Evolutionary conservation across 2,329 filamentous ascomycete genomes (phyloP).

Genomic region (Penicillium capsulatum): DNA sequence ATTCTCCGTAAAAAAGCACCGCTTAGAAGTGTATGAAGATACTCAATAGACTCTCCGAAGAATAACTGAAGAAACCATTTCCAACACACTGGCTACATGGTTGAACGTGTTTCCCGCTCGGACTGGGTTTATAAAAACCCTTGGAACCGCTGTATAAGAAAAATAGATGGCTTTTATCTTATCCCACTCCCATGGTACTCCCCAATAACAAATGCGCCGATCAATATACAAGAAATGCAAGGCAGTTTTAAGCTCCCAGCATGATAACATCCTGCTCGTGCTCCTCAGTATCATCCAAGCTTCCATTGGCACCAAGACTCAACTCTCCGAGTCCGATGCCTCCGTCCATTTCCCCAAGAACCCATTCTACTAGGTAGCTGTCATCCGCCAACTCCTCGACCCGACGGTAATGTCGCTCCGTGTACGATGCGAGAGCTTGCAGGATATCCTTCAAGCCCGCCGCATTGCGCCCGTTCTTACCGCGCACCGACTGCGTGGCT

Average conservation of each 20-base stretch:
- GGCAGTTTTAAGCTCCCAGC: conserved; percentile 24
- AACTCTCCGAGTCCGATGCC: conserved; percentile 45
- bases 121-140: no score
- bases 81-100: no score
- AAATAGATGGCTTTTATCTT: conserved; percentile 23
- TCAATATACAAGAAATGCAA: conserved; percentile 23
- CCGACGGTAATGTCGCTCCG: conserved; percentile 85
- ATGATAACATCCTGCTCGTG: conserved; percentile 41
- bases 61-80: no score
- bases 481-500: conserved; percentile 42
- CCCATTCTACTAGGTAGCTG: conserved; percentile 91
- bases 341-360: conserved; percentile 85
- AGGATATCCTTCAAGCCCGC: conserved; percentile 75
- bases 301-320: conserved; percentile 19
- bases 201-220: conserved; percentile 22
- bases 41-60: no score
- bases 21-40: no score
- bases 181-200: conserved; percentile 20
- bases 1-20: no score
- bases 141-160: no score
- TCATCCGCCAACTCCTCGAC: conserved; percentile 89
- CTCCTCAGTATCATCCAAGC: conserved; percentile 22
- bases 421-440: conserved; percentile 83
- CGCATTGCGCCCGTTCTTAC: conserved; percentile 38
- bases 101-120: no score